These are phyloP conservation scores for Backusella mclennaniae DNA, from an alignment of 192 early-diverging fungal genomes.

Conservation along the genomic window DNA sequence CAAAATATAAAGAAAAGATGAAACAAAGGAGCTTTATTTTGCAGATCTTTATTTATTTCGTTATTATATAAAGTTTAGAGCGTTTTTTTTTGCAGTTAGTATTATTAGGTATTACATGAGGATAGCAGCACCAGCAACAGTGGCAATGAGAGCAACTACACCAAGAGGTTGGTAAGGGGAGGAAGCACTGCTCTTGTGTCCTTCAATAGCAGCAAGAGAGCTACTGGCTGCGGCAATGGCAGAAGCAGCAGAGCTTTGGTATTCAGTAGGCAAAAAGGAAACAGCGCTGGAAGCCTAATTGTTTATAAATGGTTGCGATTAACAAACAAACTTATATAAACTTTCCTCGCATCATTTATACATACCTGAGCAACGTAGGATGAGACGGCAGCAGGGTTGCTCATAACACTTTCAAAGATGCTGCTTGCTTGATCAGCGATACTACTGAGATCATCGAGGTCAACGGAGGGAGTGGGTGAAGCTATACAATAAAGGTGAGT, in stretches of 20 bases:
- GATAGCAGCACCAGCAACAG: neutral
- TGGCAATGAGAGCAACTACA: neutral
- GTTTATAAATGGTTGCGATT: neutral
- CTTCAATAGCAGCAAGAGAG: neutral
- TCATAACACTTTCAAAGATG: neutral
- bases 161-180: neutral
- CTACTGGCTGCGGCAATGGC: neutral
- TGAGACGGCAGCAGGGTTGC: neutral
- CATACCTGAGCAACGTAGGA: neutral
- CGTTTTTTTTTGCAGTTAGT: neutral
- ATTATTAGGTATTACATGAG: neutral
- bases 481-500: neutral
- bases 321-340: neutral
- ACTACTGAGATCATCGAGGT: neutral
- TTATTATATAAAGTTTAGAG: neutral
- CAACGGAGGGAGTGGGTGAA: neutral
- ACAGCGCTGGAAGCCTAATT: neutral
- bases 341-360: neutral
- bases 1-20: neutral
- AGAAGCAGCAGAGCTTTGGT: conserved; percentile 1
- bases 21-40: neutral
- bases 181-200: neutral
- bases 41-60: conserved; percentile 2
- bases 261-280: neutral
- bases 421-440: neutral